Evolutionary conservation across 345 rosid genomes (phyloP).

Genomic region (thale cress (Arabidopsis thaliana)): TAIR10.1 NC_003076.8:5174501-5175000

Average conservation of each 20-base stretch:
- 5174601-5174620: background rate
- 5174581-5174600: background rate
- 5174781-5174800: background rate
- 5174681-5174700: too few species aligned
- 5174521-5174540: constrained; percentile 22
- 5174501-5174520: constrained; percentile 4
- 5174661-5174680: background rate
- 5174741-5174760: background rate
- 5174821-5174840: constrained; percentile 32
- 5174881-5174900: constrained; percentile 44
- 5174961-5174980: constrained; percentile 35
- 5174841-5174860: constrained; percentile 38
- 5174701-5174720: too few species aligned
- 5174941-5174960: constrained; percentile 39
- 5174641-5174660: constrained; percentile 14
- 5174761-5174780: background rate
- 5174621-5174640: constrained; percentile 14
- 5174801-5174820: constrained; percentile 13
- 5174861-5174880: constrained; percentile 21
- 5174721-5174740: background rate
- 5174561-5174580: background rate
- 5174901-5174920: constrained; percentile 30
- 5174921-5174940: constrained; percentile 38
- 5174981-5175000: constrained; percentile 19
- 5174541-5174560: background rate